Evolutionary conservation across 257 asterid species (phyloP), one percentile per base, ranked within the genome.

Genomic region (Cruciata laevipes): DNA sequence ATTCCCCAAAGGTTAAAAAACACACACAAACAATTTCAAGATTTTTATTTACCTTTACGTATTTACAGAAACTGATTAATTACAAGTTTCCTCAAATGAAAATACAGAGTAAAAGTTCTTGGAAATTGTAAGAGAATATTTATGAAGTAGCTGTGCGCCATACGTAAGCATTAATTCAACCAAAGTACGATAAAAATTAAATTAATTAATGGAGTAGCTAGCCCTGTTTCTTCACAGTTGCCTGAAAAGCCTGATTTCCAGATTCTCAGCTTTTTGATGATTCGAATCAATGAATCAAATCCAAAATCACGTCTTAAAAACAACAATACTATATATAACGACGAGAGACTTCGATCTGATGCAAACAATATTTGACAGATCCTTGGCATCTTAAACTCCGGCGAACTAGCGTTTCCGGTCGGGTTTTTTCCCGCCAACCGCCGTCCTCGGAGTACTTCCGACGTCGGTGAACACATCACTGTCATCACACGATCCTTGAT

Each of bases 91-190:
- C 42, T 60, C 40, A 20, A 59, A 30, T 60, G 6, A 31, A 60
- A 14, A 25, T 0, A 30, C 7, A 18, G 13, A 30, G n/a, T 18
- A 61, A n/a, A 5, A 30, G 51, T 62, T 47, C 51, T 62, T 62
- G 66, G 25, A 30, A 49, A 18, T 60, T 35, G 23, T 58, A 61
- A 32, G 59, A 24, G 63, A 35, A 49, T 31, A n/a, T n/a, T n/a
- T n/a, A 59, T 13, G 67, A 31, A 71, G 44, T 35, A 71, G 49
- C 58, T 56, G 33, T 55, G n/a, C 7, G 10, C 31, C 40, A n/a
- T 25, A 25, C 35, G 59, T 56, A 63, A 37, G 51, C 63, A 32
- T 21, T 18, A 24, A 38, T 52, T 51, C 51, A 61, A 70, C 58
- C 25, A 31, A 72, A 66, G 55, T 65, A 66, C 62, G 55, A 64